phyloP scores from a whole-genome alignment of 257 asterid genomes.

The Fraxinus americana region DNA sequence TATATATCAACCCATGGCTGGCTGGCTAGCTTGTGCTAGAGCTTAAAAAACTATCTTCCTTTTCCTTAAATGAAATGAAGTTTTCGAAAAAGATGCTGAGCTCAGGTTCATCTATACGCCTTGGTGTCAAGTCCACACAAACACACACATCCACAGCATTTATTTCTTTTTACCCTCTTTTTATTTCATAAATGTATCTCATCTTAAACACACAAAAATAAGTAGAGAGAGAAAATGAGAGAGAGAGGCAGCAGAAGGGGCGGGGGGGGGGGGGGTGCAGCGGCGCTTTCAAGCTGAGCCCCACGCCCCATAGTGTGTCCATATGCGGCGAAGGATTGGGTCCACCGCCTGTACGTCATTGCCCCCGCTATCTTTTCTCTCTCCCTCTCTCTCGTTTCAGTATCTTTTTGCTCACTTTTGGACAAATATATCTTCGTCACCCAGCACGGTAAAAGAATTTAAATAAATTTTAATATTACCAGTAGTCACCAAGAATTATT shows the following conservation, averaged over 20 bases:
- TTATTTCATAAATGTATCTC: neutral
- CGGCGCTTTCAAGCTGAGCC: slow-evolving; percentile 42
- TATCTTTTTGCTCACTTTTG: slow-evolving; percentile 45
- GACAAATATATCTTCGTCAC: slow-evolving; percentile 60
- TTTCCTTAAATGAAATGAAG: slow-evolving; percentile 55
- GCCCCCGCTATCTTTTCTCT: slow-evolving; percentile 6
- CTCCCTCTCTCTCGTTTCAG: slow-evolving; percentile 36
- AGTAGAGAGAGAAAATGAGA: slow-evolving; percentile 10
- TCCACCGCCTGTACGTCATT: slow-evolving; percentile 39
- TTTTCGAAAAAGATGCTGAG: slow-evolving; percentile 46
- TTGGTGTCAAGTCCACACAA: slow-evolving; percentile 54
- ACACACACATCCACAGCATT: slow-evolving; percentile 39
- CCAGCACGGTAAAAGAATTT: slow-evolving; percentile 47
- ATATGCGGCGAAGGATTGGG: slow-evolving; percentile 56
- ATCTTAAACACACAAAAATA: neutral
- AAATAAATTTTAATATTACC: slow-evolving; percentile 24
- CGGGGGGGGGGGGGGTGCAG: neutral
- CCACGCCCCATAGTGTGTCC: slow-evolving; percentile 57
- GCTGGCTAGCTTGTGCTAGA: slow-evolving; percentile 11
- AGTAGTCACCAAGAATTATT: slow-evolving; percentile 19
- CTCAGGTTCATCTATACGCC: slow-evolving; percentile 36
- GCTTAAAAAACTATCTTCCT: slow-evolving; percentile 11
- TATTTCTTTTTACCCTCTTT: neutral
- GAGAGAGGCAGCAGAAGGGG: slow-evolving; percentile 19
- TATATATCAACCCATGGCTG: slow-evolving; percentile 22